Base-by-base conservation (phyloP, 305 asterid genomes). In the Fraxinus floribunda region DNA sequence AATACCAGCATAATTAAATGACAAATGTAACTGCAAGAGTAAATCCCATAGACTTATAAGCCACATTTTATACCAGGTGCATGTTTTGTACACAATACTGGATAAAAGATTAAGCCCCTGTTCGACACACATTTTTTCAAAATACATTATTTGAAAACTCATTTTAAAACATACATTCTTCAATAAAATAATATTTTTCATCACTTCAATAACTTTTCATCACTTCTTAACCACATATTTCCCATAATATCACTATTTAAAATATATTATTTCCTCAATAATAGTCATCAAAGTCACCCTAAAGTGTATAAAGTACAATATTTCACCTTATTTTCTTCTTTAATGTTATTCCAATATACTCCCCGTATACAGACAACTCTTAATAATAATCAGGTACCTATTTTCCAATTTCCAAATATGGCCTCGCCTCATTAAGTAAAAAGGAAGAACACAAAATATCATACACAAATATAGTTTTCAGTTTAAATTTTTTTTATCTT, bases 341-440 rank as follows among this genome's bases (percentile, higher is more conserved):
- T 55, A 55, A n/a, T n/a, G 24, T 16, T 55, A 7, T n/a, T 55
- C 68, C 68, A 57, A 57, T 57, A 57, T 18, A 57, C 4, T 57
- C 29, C 68, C n/a, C 74, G 9, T 64, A 24, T 26, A 30, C 22
- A 46, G 57, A 46, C 18, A 13, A 13, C 57, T 46, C 18, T 13
- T 46, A 46, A 46, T 46, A 46, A 46, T 13, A 46, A 46, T 46
- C 57, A 13, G 57, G 57, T 46, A 13, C 57, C 78, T 72, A n/a
- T 36, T 64, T 78, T 82, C 41, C 71, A 16, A 46, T 38, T 49
- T 15, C 62, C 77, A 44, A 73, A 70, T 72, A 78, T 7, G 78
- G 75, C 81, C 68, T 77, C 52, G 75, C 81, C 68, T 77, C 52
- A 82, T 57, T 30, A 60, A 24, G 52, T 57, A 57, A 36, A 41